Evolutionary conservation across 2,329 filamentous ascomycete species (phyloP).

Genomic region (Endoconidiophora laricicola): DNA sequence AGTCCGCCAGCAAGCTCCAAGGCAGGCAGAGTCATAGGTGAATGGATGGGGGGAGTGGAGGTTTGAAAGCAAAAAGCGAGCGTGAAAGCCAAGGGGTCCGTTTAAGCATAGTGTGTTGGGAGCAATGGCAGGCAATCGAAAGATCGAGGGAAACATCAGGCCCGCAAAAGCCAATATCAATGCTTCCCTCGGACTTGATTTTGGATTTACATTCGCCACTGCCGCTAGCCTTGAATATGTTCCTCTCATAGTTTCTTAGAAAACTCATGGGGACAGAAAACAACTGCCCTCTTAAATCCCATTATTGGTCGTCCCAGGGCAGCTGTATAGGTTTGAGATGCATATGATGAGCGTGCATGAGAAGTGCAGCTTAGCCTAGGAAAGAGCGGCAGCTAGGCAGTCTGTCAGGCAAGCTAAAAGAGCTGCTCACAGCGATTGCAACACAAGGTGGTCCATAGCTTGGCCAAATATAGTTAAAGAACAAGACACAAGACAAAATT

Average conservation of each 20-base stretch:
- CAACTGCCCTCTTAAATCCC: not conserved
- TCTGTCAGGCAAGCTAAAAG: too few relatives aligned
- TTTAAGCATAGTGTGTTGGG: not conserved
- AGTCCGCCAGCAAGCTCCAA: not conserved
- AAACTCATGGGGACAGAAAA: not conserved
- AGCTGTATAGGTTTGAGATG: not conserved
- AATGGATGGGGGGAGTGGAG: not conserved
- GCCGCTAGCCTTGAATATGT: not conserved
- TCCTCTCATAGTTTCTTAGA: not conserved
- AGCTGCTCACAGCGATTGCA: too few relatives aligned
- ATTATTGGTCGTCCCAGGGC: not conserved
- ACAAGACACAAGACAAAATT: too few relatives aligned
- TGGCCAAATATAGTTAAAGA: too few relatives aligned
- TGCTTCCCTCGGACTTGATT: conserved; percentile 4
- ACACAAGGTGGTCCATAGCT: too few relatives aligned
- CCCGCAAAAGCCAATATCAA: conserved; percentile 8
- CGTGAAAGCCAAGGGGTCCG: not conserved
- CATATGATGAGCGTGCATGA: too few relatives aligned
- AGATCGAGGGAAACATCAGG: conserved; percentile 6
- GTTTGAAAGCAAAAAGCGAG: not conserved
- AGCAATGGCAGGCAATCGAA: not conserved
- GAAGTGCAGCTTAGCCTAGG: too few relatives aligned
- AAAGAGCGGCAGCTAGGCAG: too few relatives aligned
- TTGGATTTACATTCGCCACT: not conserved
- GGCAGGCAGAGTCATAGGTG: not conserved